phyloP scores from a whole-genome alignment of 1,284 basidiomycete species.

The Trichosporon sp. region DNA sequence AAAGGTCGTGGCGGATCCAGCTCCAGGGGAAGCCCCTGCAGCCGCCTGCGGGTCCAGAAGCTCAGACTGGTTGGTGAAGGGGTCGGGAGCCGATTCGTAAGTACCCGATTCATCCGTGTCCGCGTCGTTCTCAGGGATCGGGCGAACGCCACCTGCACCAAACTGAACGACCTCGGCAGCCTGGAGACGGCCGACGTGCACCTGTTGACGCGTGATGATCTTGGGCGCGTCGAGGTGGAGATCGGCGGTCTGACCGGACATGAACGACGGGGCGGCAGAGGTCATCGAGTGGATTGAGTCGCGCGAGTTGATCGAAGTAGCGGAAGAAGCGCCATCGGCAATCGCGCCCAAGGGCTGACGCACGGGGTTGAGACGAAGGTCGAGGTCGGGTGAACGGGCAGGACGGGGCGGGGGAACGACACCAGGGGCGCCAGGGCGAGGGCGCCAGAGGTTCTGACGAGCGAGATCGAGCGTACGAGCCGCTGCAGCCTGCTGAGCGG shows the following conservation, averaged over 20 bases:
- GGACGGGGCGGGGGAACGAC: slow-evolving; percentile 37
- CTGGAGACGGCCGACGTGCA: slow-evolving; percentile 46
- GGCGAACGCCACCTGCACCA: slow-evolving; percentile 13
- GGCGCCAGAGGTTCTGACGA: slow-evolving; percentile 41
- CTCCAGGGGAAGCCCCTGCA: background rate
- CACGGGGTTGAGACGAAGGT: slow-evolving; percentile 39
- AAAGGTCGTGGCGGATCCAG: background rate
- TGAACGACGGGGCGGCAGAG: slow-evolving; percentile 42
- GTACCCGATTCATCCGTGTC: background rate
- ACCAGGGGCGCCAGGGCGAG: slow-evolving; percentile 13
- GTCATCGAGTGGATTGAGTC: slow-evolving; percentile 38
- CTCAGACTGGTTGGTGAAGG: slow-evolving; percentile 15
- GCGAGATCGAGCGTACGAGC: slow-evolving; percentile 43
- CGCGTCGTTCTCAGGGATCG: slow-evolving; percentile 4
- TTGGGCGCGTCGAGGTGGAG: slow-evolving; percentile 47
- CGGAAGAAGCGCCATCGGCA: slow-evolving; percentile 11
- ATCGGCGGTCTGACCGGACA: slow-evolving; percentile 43
- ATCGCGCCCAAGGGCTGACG: slow-evolving; percentile 7
- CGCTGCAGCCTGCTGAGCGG: slow-evolving; percentile 22
- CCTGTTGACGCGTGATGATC: slow-evolving; percentile 48
- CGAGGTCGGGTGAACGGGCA: slow-evolving; percentile 47
- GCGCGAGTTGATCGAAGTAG: slow-evolving; percentile 16
- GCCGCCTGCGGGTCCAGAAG: background rate
- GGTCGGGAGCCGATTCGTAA: slow-evolving; percentile 5
- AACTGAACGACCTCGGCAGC: slow-evolving; percentile 49